A percentile compares a stretch with the other conserved stretches of the same genome.
These are phyloP conservation scores for Prototheca wickerhamii DNA, from an alignment of 163 green algal species.

Conservation along the genomic window DNA sequence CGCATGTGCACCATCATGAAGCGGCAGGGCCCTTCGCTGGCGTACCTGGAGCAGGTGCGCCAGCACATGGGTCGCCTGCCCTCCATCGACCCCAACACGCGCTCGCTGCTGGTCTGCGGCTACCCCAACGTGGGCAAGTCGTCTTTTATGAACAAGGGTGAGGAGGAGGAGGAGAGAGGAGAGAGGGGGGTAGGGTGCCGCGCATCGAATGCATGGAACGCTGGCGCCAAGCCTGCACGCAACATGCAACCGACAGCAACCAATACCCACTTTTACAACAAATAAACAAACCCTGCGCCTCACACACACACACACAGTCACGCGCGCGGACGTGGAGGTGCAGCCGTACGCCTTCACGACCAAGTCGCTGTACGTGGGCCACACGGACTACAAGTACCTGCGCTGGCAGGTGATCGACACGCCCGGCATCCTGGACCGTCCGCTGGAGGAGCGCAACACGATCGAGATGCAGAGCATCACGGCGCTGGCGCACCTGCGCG, in stretches of 20 bases:
- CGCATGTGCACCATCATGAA: conserved; percentile 99
- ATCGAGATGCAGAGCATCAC: conserved; percentile 99
- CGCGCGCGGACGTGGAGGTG: conserved; percentile 95
- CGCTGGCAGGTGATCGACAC: conserved; percentile 99
- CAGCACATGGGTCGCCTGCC: conserved; percentile 97
- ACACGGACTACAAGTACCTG: conserved; percentile 98
- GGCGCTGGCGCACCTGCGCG: conserved; percentile 91
- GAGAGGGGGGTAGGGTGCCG: background rate
- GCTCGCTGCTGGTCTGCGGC: conserved; percentile 91
- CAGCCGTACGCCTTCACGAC: conserved; percentile 99
- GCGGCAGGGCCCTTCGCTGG: conserved; percentile 77
- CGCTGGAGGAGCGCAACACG: conserved; percentile 98
- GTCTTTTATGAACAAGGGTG: conserved; percentile 90
- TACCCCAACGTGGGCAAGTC: conserved; percentile 99
- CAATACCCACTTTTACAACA: background rate
- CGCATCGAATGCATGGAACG: too few relatives aligned
- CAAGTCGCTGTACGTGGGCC: conserved; percentile 94
- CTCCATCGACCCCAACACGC: conserved; percentile 95
- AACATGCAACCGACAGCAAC: too few relatives aligned
- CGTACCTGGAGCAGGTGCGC: conserved; percentile 97
- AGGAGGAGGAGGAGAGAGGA: background rate
- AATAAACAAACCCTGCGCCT: background rate
- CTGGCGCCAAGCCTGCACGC: too few relatives aligned
- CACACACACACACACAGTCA: conserved; percentile 43
- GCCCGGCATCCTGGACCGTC: conserved; percentile 91